A percentile compares a stretch with the other conserved stretches of the same genome.
Evolutionary conservation across 805 yeast species (phyloP).

Genomic region (Kuraishia floccosa): DNA sequence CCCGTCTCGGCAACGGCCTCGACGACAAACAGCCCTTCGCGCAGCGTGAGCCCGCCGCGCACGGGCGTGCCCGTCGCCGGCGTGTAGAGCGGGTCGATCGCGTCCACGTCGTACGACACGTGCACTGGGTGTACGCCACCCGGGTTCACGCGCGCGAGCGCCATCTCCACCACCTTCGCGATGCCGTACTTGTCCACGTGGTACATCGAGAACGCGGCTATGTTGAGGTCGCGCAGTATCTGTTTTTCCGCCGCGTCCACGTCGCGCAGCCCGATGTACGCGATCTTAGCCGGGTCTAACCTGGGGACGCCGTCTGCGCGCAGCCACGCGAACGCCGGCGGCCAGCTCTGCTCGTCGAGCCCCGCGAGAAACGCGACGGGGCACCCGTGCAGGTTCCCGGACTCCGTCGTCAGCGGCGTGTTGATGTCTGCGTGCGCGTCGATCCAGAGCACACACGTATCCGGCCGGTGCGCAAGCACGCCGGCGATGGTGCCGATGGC

Average conservation of each 20-base stretch:
- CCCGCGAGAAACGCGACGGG: constrained; percentile 91
- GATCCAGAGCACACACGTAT: constrained; percentile 88
- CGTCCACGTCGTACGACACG: constrained; percentile 91
- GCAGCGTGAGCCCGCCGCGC: constrained; percentile 86
- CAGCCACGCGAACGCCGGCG: constrained; percentile 68
- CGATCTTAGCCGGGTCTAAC: constrained; percentile 60
- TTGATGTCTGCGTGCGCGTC: constrained; percentile 98
- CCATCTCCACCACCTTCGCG: constrained; percentile 85
- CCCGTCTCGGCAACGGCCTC: constrained; percentile 91
- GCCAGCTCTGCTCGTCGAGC: constrained; percentile 52
- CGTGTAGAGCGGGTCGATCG: constrained; percentile 86
- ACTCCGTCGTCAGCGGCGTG: constrained; percentile 69
- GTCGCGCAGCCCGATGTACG: constrained; percentile 91
- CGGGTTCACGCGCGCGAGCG: constrained; percentile 69
- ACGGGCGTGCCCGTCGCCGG: constrained; percentile 99
- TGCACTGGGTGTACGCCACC: constrained; percentile 64
- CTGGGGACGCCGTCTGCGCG: constrained; percentile 38
- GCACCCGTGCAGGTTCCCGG: constrained; percentile 94
- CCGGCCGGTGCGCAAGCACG: constrained; percentile 66
- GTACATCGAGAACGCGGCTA: constrained; percentile 88
- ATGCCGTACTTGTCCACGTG: constrained; percentile 93
- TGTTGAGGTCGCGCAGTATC: constrained; percentile 57
- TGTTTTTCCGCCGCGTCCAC: constrained; percentile 80
- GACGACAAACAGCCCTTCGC: constrained; percentile 89
- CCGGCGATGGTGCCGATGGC: constrained; percentile 92